Conservation (phyloP, 225 moss, liverwort and hornwort genomes). For the Marchantia polymorpha region DNA sequence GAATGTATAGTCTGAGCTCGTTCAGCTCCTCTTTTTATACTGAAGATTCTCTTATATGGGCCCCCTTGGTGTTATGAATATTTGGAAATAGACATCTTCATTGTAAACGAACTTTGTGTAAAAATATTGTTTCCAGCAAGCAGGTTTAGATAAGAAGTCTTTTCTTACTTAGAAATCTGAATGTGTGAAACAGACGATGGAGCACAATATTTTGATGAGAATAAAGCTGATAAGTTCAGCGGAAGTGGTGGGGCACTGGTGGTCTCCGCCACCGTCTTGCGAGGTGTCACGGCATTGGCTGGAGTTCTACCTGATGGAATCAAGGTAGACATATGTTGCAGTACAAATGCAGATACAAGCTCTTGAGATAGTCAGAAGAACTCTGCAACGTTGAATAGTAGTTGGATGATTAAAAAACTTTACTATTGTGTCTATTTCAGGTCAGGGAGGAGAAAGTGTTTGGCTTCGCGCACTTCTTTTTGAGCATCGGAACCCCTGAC, state of each 20-base stretch:
- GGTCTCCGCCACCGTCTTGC: slow-evolving; percentile 36
- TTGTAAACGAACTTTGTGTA: neutral
- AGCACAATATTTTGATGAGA: slow-evolving; percentile 44
- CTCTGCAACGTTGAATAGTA: neutral
- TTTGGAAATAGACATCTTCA: neutral
- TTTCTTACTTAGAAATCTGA: neutral
- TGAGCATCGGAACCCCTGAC: slow-evolving; percentile 28
- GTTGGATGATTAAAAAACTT: no score
- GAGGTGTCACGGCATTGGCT: slow-evolving; percentile 40
- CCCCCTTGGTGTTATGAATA: neutral
- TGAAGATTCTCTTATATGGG: neutral
- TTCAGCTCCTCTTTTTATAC: neutral
- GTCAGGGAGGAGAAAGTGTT: slow-evolving; percentile 40
- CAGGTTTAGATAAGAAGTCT: neutral
- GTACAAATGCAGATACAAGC: no score
- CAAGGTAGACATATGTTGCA: slow-evolving; percentile 22
- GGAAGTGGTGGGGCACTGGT: slow-evolving; percentile 37
- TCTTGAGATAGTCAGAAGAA: no score
- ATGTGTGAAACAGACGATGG: slow-evolving; percentile 36
- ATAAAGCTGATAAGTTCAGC: slow-evolving; percentile 28
- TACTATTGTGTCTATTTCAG: slow-evolving; percentile 1
- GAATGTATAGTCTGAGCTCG: neutral
- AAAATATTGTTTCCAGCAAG: neutral
- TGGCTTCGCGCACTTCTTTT: slow-evolving; percentile 45
- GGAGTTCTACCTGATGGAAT: slow-evolving; percentile 40